Percentiles rank a stretch among this genome's conserved stretches.
Evolutionary conservation across 2,329 filamentous ascomycete species (phyloP).

Genomic region (Xylariales sp.): DNA sequence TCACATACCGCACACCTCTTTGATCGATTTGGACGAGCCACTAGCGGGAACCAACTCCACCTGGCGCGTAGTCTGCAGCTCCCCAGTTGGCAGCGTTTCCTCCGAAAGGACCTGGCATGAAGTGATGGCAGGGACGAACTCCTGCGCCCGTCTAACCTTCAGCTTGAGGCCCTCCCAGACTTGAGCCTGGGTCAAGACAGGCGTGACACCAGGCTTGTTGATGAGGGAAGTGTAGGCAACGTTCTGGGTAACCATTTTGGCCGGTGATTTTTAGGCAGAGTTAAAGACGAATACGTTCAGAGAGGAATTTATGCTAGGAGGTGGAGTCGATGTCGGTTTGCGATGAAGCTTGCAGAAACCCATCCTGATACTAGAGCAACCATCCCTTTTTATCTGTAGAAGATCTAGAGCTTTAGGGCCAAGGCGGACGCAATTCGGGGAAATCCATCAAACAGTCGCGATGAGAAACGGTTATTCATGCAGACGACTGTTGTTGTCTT

Average conservation of each 20-base stretch:
- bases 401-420: neutral
- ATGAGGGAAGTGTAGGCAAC: constrained; percentile 52
- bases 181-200: constrained; percentile 48
- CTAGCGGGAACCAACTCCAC: constrained; percentile 47
- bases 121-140: constrained; percentile 54
- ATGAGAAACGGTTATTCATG: constrained; percentile 14
- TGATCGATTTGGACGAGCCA: constrained; percentile 41
- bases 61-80: constrained; percentile 47
- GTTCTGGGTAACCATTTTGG: constrained; percentile 52
- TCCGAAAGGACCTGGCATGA: constrained; percentile 50
- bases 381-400: constrained; percentile 18
- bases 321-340: neutral
- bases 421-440: constrained; percentile 30
- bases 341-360: constrained; percentile 1
- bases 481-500: neutral
- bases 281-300: neutral
- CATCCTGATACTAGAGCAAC: neutral
- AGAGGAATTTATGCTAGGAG: neutral
- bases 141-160: constrained; percentile 52
- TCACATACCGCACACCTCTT: constrained; percentile 47
- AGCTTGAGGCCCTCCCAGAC: constrained; percentile 53
- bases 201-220: constrained; percentile 50
- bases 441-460: constrained; percentile 24
- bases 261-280: neutral
- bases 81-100: constrained; percentile 39